Evolutionary conservation across 1,139 yeast genomes (phyloP).

Genomic region (Waltiozyma sp.): DNA sequence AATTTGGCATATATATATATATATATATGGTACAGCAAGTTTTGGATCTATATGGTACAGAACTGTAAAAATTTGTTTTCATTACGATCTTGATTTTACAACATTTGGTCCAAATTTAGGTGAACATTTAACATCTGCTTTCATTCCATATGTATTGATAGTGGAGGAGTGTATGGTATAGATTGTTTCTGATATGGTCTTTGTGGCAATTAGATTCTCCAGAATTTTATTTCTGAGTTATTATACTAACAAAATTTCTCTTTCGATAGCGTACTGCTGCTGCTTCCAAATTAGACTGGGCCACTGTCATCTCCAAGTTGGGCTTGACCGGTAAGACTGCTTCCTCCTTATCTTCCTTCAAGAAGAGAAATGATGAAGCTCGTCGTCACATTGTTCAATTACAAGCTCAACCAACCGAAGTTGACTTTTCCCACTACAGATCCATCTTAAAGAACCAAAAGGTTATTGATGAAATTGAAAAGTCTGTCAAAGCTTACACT

Average conservation of each 20-base stretch:
- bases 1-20: too few relatives aligned
- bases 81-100: too few relatives aligned
- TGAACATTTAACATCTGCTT: too few relatives aligned
- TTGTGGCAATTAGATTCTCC: not conserved
- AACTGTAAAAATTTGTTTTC: too few relatives aligned
- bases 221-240: not conserved
- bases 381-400: conserved; percentile 67
- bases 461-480: conserved; percentile 74
- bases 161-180: too few relatives aligned
- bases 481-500: conserved; percentile 61
- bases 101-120: too few relatives aligned
- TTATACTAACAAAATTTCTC: conserved; percentile 5
- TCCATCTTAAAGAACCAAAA: conserved; percentile 69
- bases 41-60: too few relatives aligned
- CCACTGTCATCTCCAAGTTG: conserved; percentile 75
- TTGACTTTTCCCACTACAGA: conserved; percentile 78
- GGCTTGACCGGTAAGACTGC: conserved; percentile 94
- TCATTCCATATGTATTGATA: too few relatives aligned
- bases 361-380: conserved; percentile 98
- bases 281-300: conserved; percentile 90
- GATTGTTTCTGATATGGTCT: not conserved
- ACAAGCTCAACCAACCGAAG: conserved; percentile 58
- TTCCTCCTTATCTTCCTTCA: conserved; percentile 76
- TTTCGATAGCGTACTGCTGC: conserved; percentile 34
- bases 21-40: too few relatives aligned